Evolutionary conservation across 306 rosid species (phyloP).

Genomic region (Cucurbita ficifolia): DNA sequence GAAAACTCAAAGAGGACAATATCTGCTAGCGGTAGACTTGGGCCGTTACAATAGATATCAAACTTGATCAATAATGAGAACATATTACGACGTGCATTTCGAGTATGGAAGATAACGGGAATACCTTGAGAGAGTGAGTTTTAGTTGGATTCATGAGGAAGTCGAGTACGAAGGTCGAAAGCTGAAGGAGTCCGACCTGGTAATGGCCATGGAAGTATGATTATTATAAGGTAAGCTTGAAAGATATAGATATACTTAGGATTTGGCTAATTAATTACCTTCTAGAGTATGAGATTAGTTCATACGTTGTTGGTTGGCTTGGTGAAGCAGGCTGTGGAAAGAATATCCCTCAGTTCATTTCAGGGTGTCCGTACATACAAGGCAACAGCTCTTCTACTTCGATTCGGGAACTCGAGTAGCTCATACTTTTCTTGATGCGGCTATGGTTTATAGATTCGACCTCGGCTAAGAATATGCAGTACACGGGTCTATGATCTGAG

Average conservation of each 20-base stretch:
- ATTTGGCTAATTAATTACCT: neutral
- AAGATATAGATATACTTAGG: neutral
- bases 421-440: slow-evolving; percentile 64
- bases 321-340: neutral
- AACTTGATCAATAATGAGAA: too few relatives aligned
- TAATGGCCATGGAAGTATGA: neutral
- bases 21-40: too few relatives aligned
- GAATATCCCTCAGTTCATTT: slow-evolving; percentile 28
- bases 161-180: neutral
- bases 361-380: slow-evolving; percentile 37
- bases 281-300: neutral
- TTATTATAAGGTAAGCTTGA: neutral
- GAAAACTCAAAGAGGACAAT: too few relatives aligned
- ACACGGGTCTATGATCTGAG: slow-evolving; percentile 97
- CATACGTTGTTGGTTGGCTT: neutral
- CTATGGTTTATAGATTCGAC: slow-evolving; percentile 61
- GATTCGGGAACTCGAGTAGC: slow-evolving; percentile 71
- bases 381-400: slow-evolving; percentile 91
- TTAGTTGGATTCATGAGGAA: neutral
- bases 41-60: too few relatives aligned
- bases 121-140: neutral
- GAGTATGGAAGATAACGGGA: neutral
- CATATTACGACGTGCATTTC: neutral
- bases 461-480: slow-evolving; percentile 62
- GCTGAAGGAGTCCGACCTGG: neutral